A percentile compares a stretch with the other conserved stretches of the same genome.
phyloP scores from a whole-genome alignment of 2,329 filamentous ascomycete genomes.

The Penicillium rolfsii region DNA sequence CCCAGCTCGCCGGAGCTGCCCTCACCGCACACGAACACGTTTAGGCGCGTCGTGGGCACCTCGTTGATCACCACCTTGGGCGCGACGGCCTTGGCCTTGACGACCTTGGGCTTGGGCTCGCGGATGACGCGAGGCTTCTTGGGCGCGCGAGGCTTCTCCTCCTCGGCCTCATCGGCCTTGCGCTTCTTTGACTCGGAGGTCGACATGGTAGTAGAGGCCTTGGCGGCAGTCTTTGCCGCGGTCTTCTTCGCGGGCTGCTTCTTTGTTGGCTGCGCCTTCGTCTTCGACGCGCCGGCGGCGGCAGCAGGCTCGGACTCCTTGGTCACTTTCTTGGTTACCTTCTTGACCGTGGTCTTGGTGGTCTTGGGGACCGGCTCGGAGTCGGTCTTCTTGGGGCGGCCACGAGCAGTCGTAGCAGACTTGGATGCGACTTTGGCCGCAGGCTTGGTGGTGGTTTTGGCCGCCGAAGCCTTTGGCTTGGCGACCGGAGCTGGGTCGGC shows the following conservation, averaged over 20 bases:
- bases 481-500: slow-evolving; percentile 21
- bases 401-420: slow-evolving; percentile 9
- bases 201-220: slow-evolving; percentile 9
- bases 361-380: slow-evolving; percentile 21
- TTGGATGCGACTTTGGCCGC: slow-evolving; percentile 26
- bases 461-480: slow-evolving; percentile 20
- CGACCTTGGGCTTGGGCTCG: slow-evolving; percentile 36
- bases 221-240: slow-evolving; percentile 16
- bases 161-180: slow-evolving; percentile 33
- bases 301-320: background rate
- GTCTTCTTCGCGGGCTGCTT: slow-evolving; percentile 9
- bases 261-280: slow-evolving; percentile 4
- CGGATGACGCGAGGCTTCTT: slow-evolving; percentile 38
- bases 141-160: slow-evolving; percentile 32
- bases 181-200: slow-evolving; percentile 37
- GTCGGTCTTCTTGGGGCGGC: slow-evolving; percentile 24
- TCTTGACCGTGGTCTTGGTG: slow-evolving; percentile 22
- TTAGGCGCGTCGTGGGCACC: slow-evolving; percentile 59
- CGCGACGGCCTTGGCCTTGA: slow-evolving; percentile 32
- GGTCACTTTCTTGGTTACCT: slow-evolving; percentile 8
- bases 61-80: slow-evolving; percentile 61
- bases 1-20: slow-evolving; percentile 81
- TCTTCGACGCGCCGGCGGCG: background rate
- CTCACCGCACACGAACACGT: slow-evolving; percentile 80
- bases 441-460: slow-evolving; percentile 25